Conservation (phyloP, 1,284 basidiomycete genomes). For the Moesziomyces sp. region DNA sequence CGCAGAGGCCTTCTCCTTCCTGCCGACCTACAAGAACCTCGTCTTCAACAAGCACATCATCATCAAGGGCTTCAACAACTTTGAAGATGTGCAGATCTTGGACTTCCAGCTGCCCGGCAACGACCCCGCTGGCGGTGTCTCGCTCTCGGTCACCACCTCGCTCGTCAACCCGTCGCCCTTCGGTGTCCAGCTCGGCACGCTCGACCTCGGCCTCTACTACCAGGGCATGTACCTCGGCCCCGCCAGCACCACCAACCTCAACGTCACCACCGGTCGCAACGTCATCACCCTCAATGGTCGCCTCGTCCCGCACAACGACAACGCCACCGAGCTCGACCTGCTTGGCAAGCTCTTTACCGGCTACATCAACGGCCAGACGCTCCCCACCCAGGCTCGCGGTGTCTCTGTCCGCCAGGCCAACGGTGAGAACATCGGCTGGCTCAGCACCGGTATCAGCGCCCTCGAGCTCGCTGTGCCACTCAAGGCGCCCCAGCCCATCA, state of each 20-base stretch:
- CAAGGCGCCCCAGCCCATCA: slow-evolving; percentile 72
- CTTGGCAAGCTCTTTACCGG: slow-evolving; percentile 78
- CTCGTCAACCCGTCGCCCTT: slow-evolving; percentile 80
- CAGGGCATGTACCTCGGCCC: slow-evolving; percentile 74
- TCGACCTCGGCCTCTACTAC: slow-evolving; percentile 77
- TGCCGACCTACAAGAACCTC: slow-evolving; percentile 61
- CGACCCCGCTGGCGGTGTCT: slow-evolving; percentile 76
- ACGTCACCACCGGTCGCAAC: slow-evolving; percentile 71
- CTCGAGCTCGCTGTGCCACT: slow-evolving; percentile 76
- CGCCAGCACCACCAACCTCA: slow-evolving; percentile 69
- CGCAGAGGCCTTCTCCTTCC: slow-evolving; percentile 74
- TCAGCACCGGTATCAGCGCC: slow-evolving; percentile 74
- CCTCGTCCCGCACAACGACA: slow-evolving; percentile 73
- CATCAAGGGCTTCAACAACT: slow-evolving; percentile 76
- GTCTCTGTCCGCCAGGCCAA: slow-evolving; percentile 72
- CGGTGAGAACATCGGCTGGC: slow-evolving; percentile 76
- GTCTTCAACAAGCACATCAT: slow-evolving; percentile 59
- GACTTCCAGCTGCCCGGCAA: slow-evolving; percentile 80
- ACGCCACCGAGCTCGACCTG: slow-evolving; percentile 71
- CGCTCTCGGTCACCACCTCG: slow-evolving; percentile 74
- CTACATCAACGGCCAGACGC: slow-evolving; percentile 77
- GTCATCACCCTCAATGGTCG: slow-evolving; percentile 75
- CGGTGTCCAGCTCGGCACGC: slow-evolving; percentile 76
- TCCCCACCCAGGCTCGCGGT: slow-evolving; percentile 75
- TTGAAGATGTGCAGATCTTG: slow-evolving; percentile 74